phyloP scores from a whole-genome alignment of 2,329 filamentous ascomycete species.

The Aspergillus fumigatus region DNA sequence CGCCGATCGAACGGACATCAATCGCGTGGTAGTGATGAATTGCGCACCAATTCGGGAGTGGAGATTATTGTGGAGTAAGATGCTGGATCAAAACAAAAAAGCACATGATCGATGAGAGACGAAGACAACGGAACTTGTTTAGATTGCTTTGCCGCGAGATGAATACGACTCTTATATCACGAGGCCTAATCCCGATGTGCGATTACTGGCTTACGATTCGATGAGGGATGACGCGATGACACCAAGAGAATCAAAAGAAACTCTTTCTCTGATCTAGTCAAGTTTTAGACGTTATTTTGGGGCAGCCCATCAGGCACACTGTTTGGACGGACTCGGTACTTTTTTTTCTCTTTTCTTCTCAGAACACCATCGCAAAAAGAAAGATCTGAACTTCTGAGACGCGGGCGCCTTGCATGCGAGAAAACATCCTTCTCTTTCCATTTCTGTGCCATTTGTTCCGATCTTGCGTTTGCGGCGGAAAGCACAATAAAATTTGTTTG shows the following conservation, averaged over 20 bases:
- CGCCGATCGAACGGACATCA: constrained; percentile 59
- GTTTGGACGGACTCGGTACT: constrained; percentile 26
- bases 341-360: constrained; percentile 24
- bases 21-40: constrained; percentile 58
- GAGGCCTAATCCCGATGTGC: constrained; percentile 34
- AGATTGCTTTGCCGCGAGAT: constrained; percentile 38
- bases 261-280: constrained; percentile 38
- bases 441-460: constrained; percentile 7
- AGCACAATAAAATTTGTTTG: constrained; percentile 19
- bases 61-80: constrained; percentile 63
- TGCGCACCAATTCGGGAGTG: constrained; percentile 56
- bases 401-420: constrained; percentile 22
- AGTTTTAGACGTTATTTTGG: constrained; percentile 40
- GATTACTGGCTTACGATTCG: constrained; percentile 44
- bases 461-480: constrained; percentile 18
- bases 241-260: constrained; percentile 37
- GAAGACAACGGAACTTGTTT: constrained; percentile 31
- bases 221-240: constrained; percentile 47
- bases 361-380: constrained; percentile 28
- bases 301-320: constrained; percentile 35
- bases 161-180: constrained; percentile 40
- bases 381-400: constrained; percentile 20
- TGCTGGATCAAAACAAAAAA: constrained; percentile 16
- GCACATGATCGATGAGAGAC: constrained; percentile 24
- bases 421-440: constrained; percentile 11